Evolutionary conservation across 2,329 filamentous ascomycete species (phyloP).

Genomic region (Aspergillus proliferans): DNA sequence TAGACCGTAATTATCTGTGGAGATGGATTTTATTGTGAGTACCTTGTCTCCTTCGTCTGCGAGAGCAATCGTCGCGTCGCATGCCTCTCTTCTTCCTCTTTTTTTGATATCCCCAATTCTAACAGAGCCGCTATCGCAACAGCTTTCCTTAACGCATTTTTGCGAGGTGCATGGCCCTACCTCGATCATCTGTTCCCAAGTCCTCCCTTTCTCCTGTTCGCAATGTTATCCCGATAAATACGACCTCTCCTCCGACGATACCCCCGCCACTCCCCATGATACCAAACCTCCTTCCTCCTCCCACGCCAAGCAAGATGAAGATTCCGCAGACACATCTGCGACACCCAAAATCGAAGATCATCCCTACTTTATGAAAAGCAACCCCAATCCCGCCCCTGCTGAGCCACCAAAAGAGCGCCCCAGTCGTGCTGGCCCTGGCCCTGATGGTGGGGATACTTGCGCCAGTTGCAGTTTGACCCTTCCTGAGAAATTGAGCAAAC

Average conservation of each 20-base stretch:
- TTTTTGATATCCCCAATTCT: neutral
- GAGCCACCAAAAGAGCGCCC: constrained; percentile 27
- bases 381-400: constrained; percentile 35
- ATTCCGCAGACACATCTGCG: constrained; percentile 6
- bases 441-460: constrained; percentile 48
- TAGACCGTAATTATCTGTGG: constrained; percentile 21
- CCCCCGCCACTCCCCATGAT: constrained; percentile 29
- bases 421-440: constrained; percentile 32
- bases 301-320: constrained; percentile 9
- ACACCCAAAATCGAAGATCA: constrained; percentile 42
- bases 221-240: constrained; percentile 43
- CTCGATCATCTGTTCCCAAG: constrained; percentile 56
- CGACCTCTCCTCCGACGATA: constrained; percentile 36
- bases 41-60: constrained; percentile 2
- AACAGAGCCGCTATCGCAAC: constrained; percentile 6
- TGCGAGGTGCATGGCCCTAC: constrained; percentile 58
- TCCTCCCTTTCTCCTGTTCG: constrained; percentile 48
- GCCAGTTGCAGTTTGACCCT: constrained; percentile 53
- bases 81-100: neutral
- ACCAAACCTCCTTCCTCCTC: constrained; percentile 16
- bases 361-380: constrained; percentile 44
- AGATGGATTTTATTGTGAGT: constrained; percentile 44
- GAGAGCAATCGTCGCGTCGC: constrained; percentile 3
- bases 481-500: constrained; percentile 49
- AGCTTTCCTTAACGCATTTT: constrained; percentile 59